Evolutionary conservation across 805 yeast genomes (phyloP), one percentile per base, ranked within the genome.

Genomic region (Tetrapisispora iriomotensis): DNA sequence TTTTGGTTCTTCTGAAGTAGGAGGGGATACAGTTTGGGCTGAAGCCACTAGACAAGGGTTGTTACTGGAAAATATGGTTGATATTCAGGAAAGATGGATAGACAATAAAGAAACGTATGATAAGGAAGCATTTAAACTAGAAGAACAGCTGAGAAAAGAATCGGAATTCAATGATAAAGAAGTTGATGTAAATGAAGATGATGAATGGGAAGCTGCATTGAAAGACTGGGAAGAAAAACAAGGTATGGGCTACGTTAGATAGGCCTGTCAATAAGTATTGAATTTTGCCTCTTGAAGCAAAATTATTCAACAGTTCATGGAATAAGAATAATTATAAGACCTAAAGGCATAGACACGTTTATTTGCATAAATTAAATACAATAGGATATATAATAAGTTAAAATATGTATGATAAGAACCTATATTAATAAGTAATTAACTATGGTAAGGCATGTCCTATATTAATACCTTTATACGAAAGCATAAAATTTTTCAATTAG

Each of bases 1-100:
- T 48, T 86, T 85, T 65, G 99, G 99, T 0, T 68, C 88, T 1
- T 83, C 87, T 23, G 99, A 92, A 50, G 70, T 90, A 7, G 95
- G 96, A 2, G 98, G 97, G n/a, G 99, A 92, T 55, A 75, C 90
- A 0, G 77, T 92, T 2, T 92, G 98, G 98, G 83, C 87, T n/a
- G 95, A 90, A 50, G 95, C 96, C 0, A 74, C 90, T 0, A 70
- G 97, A 46, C 85, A 83, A 54, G 79, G 88, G 29, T 77, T 83
- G 9, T 60, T 68, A 34, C 58, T 70, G 32, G 76, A 54, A 26
- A 47, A 54, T 29, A 65, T 75, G 6, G 14, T 33, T 12, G 96
- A 88, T 56, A 74, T 86, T 4, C 98, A 92, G 49, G 98, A 92
- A 48, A 70, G 99, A 43, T 92, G 98, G 98, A 74, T 92, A 9